These are phyloP conservation scores for Cucurbitaria berberidis DNA, from an alignment of 2,329 filamentous ascomycete genomes.

Conservation along the genomic window DNA sequence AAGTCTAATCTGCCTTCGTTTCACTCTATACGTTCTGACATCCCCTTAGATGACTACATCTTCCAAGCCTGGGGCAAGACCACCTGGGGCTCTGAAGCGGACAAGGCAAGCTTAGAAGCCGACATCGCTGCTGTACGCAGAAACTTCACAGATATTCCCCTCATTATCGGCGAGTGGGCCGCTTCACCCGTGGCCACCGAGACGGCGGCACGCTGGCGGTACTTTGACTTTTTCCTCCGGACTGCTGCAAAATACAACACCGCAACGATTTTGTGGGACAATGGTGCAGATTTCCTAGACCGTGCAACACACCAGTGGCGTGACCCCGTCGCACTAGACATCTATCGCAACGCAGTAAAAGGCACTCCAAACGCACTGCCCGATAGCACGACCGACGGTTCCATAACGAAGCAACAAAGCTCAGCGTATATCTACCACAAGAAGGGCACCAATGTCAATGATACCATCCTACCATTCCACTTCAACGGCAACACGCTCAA, in stretches of 20 bases:
- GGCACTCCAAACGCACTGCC: slow-evolving; percentile 59
- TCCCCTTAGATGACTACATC: slow-evolving; percentile 44
- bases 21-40: background rate
- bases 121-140: slow-evolving; percentile 60
- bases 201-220: slow-evolving; percentile 63
- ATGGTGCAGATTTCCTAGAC: slow-evolving; percentile 62
- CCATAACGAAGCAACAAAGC: slow-evolving; percentile 54
- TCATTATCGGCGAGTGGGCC: slow-evolving; percentile 65
- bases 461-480: slow-evolving; percentile 56
- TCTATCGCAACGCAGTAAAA: slow-evolving; percentile 55
- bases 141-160: slow-evolving; percentile 62
- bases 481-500: slow-evolving; percentile 63
- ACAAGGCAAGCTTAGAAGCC: slow-evolving; percentile 57
- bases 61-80: slow-evolving; percentile 63
- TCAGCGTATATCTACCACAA: slow-evolving; percentile 64
- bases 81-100: slow-evolving; percentile 62
- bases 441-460: slow-evolving; percentile 52
- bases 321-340: slow-evolving; percentile 57
- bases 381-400: slow-evolving; percentile 58
- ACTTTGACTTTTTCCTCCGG: slow-evolving; percentile 61
- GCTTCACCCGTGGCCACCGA: slow-evolving; percentile 59
- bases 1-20: slow-evolving; percentile 38
- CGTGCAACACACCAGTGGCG: slow-evolving; percentile 58
- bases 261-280: slow-evolving; percentile 64
- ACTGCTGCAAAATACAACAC: slow-evolving; percentile 59